Evolutionary conservation across 345 rosid genomes (phyloP).

Genomic region (Psidium friedrichsthalianum): DNA sequence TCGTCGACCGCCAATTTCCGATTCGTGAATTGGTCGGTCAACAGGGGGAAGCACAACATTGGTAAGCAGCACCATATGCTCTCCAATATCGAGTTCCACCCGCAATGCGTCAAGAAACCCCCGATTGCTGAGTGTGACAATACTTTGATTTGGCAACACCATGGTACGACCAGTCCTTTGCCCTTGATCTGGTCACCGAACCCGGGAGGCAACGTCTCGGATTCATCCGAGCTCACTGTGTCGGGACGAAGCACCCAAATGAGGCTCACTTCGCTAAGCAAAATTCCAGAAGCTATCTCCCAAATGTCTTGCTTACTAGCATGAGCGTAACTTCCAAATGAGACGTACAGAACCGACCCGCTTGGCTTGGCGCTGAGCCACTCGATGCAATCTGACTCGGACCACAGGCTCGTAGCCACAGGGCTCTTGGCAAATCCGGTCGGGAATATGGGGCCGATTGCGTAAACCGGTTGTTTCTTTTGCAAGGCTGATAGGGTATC

Average conservation of each 20-base stretch:
- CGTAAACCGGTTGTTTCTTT: slow-evolving; percentile 27
- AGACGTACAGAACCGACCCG: slow-evolving; percentile 54
- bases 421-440: slow-evolving; percentile 18
- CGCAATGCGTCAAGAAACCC: slow-evolving; percentile 73
- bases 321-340: slow-evolving; percentile 70
- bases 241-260: slow-evolving; percentile 73
- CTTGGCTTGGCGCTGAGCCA: slow-evolving; percentile 55
- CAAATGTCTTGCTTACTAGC: slow-evolving; percentile 21
- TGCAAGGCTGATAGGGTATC: slow-evolving; percentile 35
- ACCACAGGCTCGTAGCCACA: slow-evolving; percentile 59
- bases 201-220: slow-evolving; percentile 30
- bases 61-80: slow-evolving; percentile 58
- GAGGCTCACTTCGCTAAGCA: slow-evolving; percentile 39
- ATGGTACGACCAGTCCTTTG: slow-evolving; percentile 45
- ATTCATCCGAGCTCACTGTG: slow-evolving; percentile 48
- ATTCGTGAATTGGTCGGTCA: slow-evolving; percentile 80
- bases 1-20: slow-evolving; percentile 79
- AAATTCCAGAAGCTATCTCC: slow-evolving; percentile 54
- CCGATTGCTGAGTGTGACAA: slow-evolving; percentile 50
- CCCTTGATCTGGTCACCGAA: slow-evolving; percentile 27
- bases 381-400: slow-evolving; percentile 62
- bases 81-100: slow-evolving; percentile 72
- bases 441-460: slow-evolving; percentile 74
- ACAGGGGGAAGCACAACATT: slow-evolving; percentile 50
- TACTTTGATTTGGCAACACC: slow-evolving; percentile 62